Percentiles rank a stretch among this genome's conserved stretches.
phyloP scores from a whole-genome alignment of 352 stramenopile species.

The Phytophthora constricta region DNA sequence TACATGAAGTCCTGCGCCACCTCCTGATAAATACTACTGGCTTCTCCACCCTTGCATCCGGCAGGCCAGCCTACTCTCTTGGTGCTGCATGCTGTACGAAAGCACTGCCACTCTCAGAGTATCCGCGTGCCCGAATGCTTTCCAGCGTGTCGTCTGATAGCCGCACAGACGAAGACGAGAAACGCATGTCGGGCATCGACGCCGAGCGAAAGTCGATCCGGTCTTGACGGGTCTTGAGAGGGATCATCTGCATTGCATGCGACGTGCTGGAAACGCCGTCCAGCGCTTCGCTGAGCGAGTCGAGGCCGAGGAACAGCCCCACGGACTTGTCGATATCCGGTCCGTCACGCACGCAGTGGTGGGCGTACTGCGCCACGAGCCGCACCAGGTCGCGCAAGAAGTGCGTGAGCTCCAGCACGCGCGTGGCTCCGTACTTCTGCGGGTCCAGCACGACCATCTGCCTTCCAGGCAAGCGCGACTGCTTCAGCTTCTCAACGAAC shows the following conservation, averaged over 20 bases:
- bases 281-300: constrained; percentile 53
- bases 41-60: no score
- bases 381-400: constrained; percentile 66
- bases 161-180: constrained; percentile 47
- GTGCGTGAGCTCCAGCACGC: constrained; percentile 67
- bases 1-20: no score
- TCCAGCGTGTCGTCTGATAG: constrained; percentile 32
- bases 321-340: constrained; percentile 73
- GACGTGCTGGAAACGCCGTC: constrained; percentile 41
- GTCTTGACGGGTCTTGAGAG: constrained; percentile 69
- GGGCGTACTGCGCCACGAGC: constrained; percentile 46
- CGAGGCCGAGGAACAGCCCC: constrained; percentile 59
- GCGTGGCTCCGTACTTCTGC: constrained; percentile 64
- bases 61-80: neutral
- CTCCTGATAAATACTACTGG: no score
- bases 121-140: constrained; percentile 37
- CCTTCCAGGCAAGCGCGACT: constrained; percentile 54
- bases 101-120: constrained; percentile 32
- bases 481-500: constrained; percentile 62
- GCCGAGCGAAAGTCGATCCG: constrained; percentile 69
- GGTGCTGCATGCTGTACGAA: neutral
- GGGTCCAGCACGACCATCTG: constrained; percentile 62
- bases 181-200: constrained; percentile 73
- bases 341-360: constrained; percentile 52
- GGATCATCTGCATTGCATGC: constrained; percentile 36